Conservation (phyloP, 768 basidiomycete species). For the Amanita rubescens region DNA sequence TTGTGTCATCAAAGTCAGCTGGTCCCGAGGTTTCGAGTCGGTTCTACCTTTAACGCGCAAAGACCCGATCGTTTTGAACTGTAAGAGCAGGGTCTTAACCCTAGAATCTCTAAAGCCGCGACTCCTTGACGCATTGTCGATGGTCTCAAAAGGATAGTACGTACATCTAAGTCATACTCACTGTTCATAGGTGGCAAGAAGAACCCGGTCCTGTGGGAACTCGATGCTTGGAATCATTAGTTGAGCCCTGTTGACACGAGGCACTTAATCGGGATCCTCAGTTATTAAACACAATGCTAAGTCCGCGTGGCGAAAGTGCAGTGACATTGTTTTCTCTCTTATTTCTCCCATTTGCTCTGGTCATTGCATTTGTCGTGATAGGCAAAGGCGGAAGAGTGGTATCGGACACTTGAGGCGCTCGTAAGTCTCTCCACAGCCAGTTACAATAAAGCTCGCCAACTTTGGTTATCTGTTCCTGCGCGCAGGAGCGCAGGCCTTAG, state of each 20-base stretch:
- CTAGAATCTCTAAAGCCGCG: slow-evolving; percentile 3
- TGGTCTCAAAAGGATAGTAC: slow-evolving; percentile 5
- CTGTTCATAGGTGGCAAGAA: slow-evolving; percentile 5
- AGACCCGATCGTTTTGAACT: background rate
- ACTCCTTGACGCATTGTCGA: slow-evolving; percentile 5
- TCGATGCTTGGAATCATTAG: slow-evolving; percentile 4
- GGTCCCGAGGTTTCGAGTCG: slow-evolving; percentile 3
- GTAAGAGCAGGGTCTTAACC: slow-evolving; percentile 7
- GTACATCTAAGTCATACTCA: slow-evolving; percentile 3
- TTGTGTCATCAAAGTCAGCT: background rate
- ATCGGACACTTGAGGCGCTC: background rate
- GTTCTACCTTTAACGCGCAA: slow-evolving; percentile 5
- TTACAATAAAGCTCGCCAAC: background rate
- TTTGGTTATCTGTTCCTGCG: background rate
- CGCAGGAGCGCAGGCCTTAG: slow-evolving; percentile 2
- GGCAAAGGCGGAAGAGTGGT: background rate
- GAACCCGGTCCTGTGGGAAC: slow-evolving; percentile 1
- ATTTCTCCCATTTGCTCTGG: background rate
- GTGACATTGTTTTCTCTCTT: slow-evolving; percentile 1
- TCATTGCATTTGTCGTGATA: background rate
- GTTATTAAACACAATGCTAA: slow-evolving; percentile 8
- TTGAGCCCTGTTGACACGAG: slow-evolving; percentile 7
- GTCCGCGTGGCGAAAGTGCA: slow-evolving; percentile 4
- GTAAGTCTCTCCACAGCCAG: slow-evolving; percentile 1
- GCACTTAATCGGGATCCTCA: slow-evolving; percentile 6